Percentiles rank a stretch among this genome's conserved stretches.
Conservation (phyloP, 1,284 basidiomycete species). For the Papiliotrema fonsecae region DNA sequence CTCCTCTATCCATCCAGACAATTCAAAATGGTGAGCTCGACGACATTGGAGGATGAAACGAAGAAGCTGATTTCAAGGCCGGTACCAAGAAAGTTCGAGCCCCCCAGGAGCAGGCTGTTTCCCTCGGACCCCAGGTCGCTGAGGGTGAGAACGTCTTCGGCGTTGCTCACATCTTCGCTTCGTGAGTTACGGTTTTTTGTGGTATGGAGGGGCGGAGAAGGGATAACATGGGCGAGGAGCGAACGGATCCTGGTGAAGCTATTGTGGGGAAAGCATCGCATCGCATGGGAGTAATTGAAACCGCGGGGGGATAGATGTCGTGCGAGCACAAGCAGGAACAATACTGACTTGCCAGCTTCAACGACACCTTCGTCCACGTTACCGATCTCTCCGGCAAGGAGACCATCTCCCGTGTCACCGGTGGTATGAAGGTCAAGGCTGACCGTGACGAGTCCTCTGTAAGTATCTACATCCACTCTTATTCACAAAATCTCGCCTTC, state of each 20-base stretch:
- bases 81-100: constrained; percentile 51
- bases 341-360: constrained; percentile 58
- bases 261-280: too few relatives aligned
- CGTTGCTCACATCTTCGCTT: constrained; percentile 94
- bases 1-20: not conserved
- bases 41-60: not conserved
- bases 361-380: constrained; percentile 99
- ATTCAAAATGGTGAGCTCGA: constrained; percentile 17
- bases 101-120: constrained; percentile 74
- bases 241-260: too few relatives aligned
- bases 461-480: too few relatives aligned
- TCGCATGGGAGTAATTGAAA: too few relatives aligned
- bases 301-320: not conserved
- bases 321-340: not conserved
- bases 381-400: constrained; percentile 99
- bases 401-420: constrained; percentile 97
- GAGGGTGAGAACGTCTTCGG: constrained; percentile 95
- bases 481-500: too few relatives aligned
- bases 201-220: not conserved
- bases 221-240: not conserved
- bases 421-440: constrained; percentile 99
- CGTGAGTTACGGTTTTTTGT: constrained; percentile 45
- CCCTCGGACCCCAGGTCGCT: constrained; percentile 87
- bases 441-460: constrained; percentile 97
- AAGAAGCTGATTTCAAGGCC: constrained; percentile 22